Evolutionary conservation across 2,329 filamentous ascomycete genomes (phyloP), one percentile per base, ranked within the genome.

Genomic region (Aspergillus bombycis): DNA sequence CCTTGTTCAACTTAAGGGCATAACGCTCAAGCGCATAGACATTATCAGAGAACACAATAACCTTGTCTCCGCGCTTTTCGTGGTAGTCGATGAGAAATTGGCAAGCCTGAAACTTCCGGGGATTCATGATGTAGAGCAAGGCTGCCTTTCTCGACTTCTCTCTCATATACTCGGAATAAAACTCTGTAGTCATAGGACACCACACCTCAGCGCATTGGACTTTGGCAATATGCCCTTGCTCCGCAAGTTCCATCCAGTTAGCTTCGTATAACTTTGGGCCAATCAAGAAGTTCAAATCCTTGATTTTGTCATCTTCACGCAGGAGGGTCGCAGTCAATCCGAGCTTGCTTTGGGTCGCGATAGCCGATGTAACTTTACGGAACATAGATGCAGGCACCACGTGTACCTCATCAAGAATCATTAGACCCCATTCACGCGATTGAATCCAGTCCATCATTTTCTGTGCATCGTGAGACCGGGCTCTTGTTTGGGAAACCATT

Each of bases 1-100:
- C 91, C 76, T 97, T 97, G 55, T 87, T 86, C 43, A 98, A 83
- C 69, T 93, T 94, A 30, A 88, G 83, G 4, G 95, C 94, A 73
- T 98, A 97, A 46, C 89, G 87, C 70, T 94, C 88, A 34, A 99
- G 83, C 0, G 95, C 94, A 73, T 95, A 98, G 46, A 99, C 93
- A 70, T 98, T 97, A 77, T 99, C 95, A 0, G 93, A 97, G 77
- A 98, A 98, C 50, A 99, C 94, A 67, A 98, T 98, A 70, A 98
- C 93, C 79, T 98, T 98, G 82, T 98, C 95, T 36, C 95, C 94
- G 65, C 95, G 88, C 61, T 89, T 89, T 78, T 98, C 94, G 78
- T 99, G 95, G 74, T 96, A 98, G 77, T 98, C 92, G 75, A 99
- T 98, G n/a, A 99, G 85, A 74, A 95, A 98, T 75, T 99, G 94